A percentile compares a stretch with the other conserved stretches of the same genome.
These are phyloP conservation scores for Nakaseomyces bracarensis DNA, from an alignment of 1,139 yeast species.

Conservation along the genomic window DNA sequence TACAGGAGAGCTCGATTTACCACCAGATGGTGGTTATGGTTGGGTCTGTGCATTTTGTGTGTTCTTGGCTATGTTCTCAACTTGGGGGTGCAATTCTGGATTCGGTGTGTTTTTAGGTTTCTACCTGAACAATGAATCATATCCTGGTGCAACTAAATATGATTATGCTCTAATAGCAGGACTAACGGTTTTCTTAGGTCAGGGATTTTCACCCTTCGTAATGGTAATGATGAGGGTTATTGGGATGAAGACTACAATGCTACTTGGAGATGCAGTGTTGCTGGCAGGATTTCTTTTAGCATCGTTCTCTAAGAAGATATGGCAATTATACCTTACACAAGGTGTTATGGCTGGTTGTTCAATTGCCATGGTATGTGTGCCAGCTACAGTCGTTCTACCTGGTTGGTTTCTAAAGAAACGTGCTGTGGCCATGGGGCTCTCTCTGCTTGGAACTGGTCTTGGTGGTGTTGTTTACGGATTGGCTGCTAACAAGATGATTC, in stretches of 20 bases:
- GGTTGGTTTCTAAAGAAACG: constrained; percentile 54
- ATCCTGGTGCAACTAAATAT: constrained; percentile 49
- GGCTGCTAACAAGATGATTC: constrained; percentile 35
- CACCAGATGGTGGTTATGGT: constrained; percentile 64
- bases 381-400: constrained; percentile 49
- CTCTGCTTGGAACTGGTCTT: constrained; percentile 51
- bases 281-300: constrained; percentile 55
- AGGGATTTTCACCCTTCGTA: constrained; percentile 48
- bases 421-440: constrained; percentile 49
- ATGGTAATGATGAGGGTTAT: constrained; percentile 34
- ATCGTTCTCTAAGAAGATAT: constrained; percentile 49
- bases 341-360: constrained; percentile 60
- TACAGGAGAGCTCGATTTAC: constrained; percentile 35
- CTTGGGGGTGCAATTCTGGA: constrained; percentile 72
- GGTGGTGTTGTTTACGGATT: constrained; percentile 44
- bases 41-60: constrained; percentile 59
- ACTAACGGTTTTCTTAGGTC: constrained; percentile 49
- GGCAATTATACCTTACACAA: constrained; percentile 67
- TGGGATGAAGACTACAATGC: constrained; percentile 37
- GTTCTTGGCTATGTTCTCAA: constrained; percentile 44
- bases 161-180: constrained; percentile 71
- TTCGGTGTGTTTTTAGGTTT: constrained; percentile 61
- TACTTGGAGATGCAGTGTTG: constrained; percentile 44
- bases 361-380: constrained; percentile 51
- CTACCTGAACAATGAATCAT: constrained; percentile 42